Conservation (phyloP, 75 land plant species). For the Pinus taeda region DNA sequence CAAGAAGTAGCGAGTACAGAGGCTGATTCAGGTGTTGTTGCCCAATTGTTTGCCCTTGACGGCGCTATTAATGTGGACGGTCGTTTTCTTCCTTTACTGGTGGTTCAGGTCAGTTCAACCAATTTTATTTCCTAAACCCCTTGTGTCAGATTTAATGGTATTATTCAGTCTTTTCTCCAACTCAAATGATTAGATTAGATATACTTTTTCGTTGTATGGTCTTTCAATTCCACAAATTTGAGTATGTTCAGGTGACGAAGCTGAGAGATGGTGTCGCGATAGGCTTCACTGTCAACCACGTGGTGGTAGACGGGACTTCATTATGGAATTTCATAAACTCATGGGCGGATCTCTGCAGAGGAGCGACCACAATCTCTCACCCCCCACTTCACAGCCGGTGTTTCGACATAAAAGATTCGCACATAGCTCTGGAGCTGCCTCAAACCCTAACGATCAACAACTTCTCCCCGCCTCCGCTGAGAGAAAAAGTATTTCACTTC, state of each 20-base stretch:
- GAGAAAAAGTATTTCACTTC: conserved; percentile 46
- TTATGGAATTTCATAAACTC: conserved; percentile 69
- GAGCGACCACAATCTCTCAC: conserved; percentile 16
- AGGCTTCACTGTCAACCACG: conserved; percentile 68
- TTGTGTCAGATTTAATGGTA: too few relatives aligned
- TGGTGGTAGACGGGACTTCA: conserved; percentile 57
- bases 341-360: conserved; percentile 39
- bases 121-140: neutral
- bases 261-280: conserved; percentile 57
- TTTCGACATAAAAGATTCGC: conserved; percentile 22
- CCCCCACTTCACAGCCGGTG: conserved; percentile 45
- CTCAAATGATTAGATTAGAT: too few relatives aligned
- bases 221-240: too few relatives aligned
- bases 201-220: too few relatives aligned
- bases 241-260: conserved; percentile 32
- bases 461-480: conserved; percentile 2
- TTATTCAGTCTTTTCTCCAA: too few relatives aligned
- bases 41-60: conserved; percentile 8
- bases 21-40: neutral
- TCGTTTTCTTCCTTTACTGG: conserved; percentile 12
- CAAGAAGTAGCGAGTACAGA: conserved; percentile 8
- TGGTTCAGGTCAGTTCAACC: conserved; percentile 5
- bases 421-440: conserved; percentile 36
- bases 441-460: neutral
- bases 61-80: conserved; percentile 16